These are phyloP conservation scores for Leucosporidium creatinivorum DNA, from an alignment of 768 basidiomycete genomes.

Conservation along the genomic window DNA sequence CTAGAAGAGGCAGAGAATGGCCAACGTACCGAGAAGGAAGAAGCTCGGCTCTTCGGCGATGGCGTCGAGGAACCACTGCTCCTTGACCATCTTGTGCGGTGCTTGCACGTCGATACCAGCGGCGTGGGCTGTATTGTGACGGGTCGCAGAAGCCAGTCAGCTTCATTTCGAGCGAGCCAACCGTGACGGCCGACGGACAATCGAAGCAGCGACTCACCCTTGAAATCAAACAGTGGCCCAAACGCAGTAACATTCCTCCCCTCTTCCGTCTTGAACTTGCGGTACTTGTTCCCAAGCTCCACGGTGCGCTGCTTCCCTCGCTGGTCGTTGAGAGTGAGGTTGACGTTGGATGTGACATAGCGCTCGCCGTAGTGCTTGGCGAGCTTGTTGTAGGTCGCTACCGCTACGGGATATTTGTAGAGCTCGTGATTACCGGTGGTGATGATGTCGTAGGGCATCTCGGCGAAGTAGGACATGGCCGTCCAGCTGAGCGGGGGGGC, in stretches of 20 bases:
- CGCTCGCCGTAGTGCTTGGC: conserved; percentile 59
- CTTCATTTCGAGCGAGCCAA: not conserved
- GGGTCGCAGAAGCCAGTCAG: not conserved
- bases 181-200: not conserved
- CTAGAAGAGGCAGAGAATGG: too few relatives aligned
- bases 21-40: conserved; percentile 63
- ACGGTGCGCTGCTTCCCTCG: conserved; percentile 40
- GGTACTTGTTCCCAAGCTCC: conserved; percentile 45
- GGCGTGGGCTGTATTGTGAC: conserved; percentile 46
- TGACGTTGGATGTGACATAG: conserved; percentile 76
- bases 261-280: conserved; percentile 40
- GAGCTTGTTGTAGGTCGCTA: conserved; percentile 54
- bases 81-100: conserved; percentile 68
- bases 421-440: conserved; percentile 80
- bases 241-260: conserved; percentile 70
- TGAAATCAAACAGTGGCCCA: conserved; percentile 72
- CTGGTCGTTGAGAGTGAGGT: conserved; percentile 59
- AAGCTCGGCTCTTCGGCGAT: conserved; percentile 74
- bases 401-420: conserved; percentile 38
- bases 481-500: conserved; percentile 40
- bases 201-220: conserved; percentile 40
- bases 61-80: conserved; percentile 71
- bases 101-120: conserved; percentile 66
- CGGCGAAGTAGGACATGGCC: conserved; percentile 64
- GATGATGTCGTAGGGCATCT: conserved; percentile 72